Evolutionary conservation across 2,329 filamentous ascomycete genomes (phyloP).

Genomic region (Fonsecaea pedrosoi): DNA sequence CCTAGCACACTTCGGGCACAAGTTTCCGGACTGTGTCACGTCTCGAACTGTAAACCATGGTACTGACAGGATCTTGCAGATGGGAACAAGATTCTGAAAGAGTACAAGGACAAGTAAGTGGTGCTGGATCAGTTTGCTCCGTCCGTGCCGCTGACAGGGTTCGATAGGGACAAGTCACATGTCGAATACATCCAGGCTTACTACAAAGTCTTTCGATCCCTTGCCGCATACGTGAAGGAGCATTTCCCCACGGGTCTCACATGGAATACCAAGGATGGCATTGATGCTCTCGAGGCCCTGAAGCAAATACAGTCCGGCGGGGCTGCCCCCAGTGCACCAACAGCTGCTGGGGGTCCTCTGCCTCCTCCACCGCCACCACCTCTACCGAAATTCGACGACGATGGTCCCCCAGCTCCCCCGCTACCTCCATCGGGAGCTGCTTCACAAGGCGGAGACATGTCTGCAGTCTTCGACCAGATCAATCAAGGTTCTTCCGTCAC

Average conservation of each 20-base stretch:
- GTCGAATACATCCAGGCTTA: conserved; percentile 92
- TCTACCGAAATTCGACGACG: conserved; percentile 54
- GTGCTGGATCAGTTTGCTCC: neutral
- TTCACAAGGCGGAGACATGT: conserved; percentile 67
- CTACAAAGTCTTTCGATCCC: conserved; percentile 84
- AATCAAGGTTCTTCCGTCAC: conserved; percentile 92
- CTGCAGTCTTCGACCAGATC: conserved; percentile 87
- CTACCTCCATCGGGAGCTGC: conserved; percentile 62
- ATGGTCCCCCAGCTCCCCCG: conserved; percentile 66
- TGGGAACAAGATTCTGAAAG: conserved; percentile 90
- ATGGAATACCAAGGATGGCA: conserved; percentile 81
- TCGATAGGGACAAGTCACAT: conserved; percentile 73
- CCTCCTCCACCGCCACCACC: conserved; percentile 61
- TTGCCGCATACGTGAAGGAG: conserved; percentile 82
- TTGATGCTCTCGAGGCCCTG: conserved; percentile 74
- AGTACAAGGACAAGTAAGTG: conserved; percentile 79
- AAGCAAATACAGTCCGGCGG: conserved; percentile 59
- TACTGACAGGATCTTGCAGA: conserved; percentile 44
- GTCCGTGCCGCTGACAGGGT: neutral
- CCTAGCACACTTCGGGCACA: neutral
- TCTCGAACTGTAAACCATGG: neutral
- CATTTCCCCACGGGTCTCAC: conserved; percentile 78
- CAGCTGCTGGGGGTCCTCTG: conserved; percentile 49
- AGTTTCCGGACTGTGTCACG: neutral
- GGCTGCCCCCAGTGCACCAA: conserved; percentile 43